phyloP scores from a whole-genome alignment of 768 basidiomycete species.

The Panus rudis region DNA sequence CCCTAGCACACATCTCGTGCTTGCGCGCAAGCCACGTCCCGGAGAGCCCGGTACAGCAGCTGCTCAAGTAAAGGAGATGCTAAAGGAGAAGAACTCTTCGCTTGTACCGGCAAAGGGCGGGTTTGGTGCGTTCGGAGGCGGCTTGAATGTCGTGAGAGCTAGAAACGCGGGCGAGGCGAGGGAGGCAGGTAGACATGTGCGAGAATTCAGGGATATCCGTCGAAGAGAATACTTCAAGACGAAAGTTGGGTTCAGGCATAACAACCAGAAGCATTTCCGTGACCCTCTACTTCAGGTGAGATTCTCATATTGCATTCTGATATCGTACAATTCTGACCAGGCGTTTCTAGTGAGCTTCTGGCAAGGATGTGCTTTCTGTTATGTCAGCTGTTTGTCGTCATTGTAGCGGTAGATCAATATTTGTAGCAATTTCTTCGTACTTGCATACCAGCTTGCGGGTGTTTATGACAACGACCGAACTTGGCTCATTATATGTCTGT shows the following conservation, averaged over 20 bases:
- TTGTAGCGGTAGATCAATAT: too few relatives aligned
- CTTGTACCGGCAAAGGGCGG: slow-evolving; percentile 82
- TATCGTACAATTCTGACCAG: slow-evolving; percentile 25
- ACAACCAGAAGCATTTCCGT: slow-evolving; percentile 83
- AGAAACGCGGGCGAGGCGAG: slow-evolving; percentile 92
- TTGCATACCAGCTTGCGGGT: too few relatives aligned
- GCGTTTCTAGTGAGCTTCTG: too few relatives aligned
- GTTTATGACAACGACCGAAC: too few relatives aligned
- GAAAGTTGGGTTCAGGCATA: slow-evolving; percentile 69
- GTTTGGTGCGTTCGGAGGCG: slow-evolving; percentile 79
- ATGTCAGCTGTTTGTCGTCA: too few relatives aligned
- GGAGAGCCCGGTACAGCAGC: slow-evolving; percentile 69
- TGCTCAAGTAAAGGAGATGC: slow-evolving; percentile 66
- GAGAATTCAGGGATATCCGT: slow-evolving; percentile 77
- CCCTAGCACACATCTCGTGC: slow-evolving; percentile 32
- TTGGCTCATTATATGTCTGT: too few relatives aligned
- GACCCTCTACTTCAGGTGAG: slow-evolving; percentile 60
- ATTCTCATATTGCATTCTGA: slow-evolving; percentile 18
- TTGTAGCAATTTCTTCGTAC: too few relatives aligned
- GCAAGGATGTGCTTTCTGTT: too few relatives aligned
- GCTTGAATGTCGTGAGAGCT: slow-evolving; percentile 80
- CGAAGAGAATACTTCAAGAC: slow-evolving; percentile 81
- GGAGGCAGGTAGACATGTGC: slow-evolving; percentile 82
- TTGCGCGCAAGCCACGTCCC: slow-evolving; percentile 47
- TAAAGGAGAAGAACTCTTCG: slow-evolving; percentile 78